phyloP scores from a whole-genome alignment of 2,329 filamentous ascomycete species.

The Ploettnerulaceae sp. region DNA sequence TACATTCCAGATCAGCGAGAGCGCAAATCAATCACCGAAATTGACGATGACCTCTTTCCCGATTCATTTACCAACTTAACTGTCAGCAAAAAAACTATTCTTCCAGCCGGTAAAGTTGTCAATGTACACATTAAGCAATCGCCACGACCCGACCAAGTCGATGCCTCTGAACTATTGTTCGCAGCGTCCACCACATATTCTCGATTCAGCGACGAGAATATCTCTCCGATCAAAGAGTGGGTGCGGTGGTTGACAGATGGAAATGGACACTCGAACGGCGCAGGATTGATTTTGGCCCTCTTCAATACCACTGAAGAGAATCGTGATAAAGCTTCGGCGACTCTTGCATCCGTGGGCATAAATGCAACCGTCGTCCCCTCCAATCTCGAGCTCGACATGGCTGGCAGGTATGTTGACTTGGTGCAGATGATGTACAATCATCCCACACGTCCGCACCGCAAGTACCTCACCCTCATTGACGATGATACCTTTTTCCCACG shows the following conservation, averaged over 20 bases:
- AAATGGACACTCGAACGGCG: slow-evolving; percentile 51
- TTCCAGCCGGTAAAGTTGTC: slow-evolving; percentile 23
- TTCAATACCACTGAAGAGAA: slow-evolving; percentile 47
- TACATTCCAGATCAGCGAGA: slow-evolving; percentile 29
- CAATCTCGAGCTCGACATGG: slow-evolving; percentile 50
- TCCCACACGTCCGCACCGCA: slow-evolving; percentile 27
- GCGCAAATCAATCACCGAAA: slow-evolving; percentile 24
- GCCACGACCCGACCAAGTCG: slow-evolving; percentile 45
- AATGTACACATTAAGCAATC: slow-evolving; percentile 36
- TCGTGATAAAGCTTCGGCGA: slow-evolving; percentile 44
- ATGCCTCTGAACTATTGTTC: slow-evolving; percentile 54
- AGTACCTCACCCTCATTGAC: slow-evolving; percentile 32
- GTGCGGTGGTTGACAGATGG: slow-evolving; percentile 55
- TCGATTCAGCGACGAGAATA: slow-evolving; percentile 47
- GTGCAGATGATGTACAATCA: slow-evolving; percentile 51
- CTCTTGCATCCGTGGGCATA: slow-evolving; percentile 46
- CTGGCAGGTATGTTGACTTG: slow-evolving; percentile 52
- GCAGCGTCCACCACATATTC: slow-evolving; percentile 55
- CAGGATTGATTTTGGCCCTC: slow-evolving; percentile 51
- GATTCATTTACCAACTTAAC: slow-evolving; percentile 24
- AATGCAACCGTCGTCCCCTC: slow-evolving; percentile 53
- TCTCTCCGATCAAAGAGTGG: slow-evolving; percentile 53
- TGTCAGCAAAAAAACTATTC: slow-evolving; percentile 10
- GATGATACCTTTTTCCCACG: slow-evolving; percentile 35
- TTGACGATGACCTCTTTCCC: slow-evolving; percentile 28